Evolutionary conservation across 140 eudicot genomes (phyloP).

Genomic region (Senecio squalidus): DNA sequence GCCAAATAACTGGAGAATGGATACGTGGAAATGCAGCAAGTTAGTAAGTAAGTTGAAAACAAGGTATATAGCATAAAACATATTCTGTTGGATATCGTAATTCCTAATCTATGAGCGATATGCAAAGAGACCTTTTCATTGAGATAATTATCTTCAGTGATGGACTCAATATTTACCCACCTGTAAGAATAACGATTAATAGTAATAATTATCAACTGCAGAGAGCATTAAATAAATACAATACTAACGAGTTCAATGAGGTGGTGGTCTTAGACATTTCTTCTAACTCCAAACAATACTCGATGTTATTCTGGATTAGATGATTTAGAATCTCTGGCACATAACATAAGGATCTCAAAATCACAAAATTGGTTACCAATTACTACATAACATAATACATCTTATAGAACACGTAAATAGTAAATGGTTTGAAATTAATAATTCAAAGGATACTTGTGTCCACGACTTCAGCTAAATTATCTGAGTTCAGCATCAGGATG

Average conservation of each 20-base stretch:
- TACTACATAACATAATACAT: conserved; percentile 7
- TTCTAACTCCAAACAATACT: conserved; percentile 73
- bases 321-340: conserved; percentile 58
- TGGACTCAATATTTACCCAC: conserved; percentile 64
- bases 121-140: conserved; percentile 40
- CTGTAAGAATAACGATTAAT: conserved; percentile 23
- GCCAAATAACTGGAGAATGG: conserved; percentile 47
- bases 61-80: background rate
- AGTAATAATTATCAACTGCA: background rate
- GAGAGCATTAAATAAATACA: background rate
- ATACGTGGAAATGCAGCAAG: background rate
- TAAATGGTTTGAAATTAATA: background rate
- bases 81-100: too few relatives aligned
- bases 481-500: conserved; percentile 51
- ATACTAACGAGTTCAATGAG: conserved; percentile 68
- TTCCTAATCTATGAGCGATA: background rate
- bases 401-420: background rate
- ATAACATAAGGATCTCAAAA: conserved; percentile 40
- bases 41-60: conserved; percentile 1
- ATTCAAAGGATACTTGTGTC: conserved; percentile 67
- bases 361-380: background rate
- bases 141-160: conserved; percentile 28
- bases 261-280: conserved; percentile 58
- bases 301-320: conserved; percentile 47
- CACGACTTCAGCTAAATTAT: conserved; percentile 60